Evolutionary conservation across 805 yeast genomes (phyloP).

Genomic region (Cyberlindnera veronae): DNA sequence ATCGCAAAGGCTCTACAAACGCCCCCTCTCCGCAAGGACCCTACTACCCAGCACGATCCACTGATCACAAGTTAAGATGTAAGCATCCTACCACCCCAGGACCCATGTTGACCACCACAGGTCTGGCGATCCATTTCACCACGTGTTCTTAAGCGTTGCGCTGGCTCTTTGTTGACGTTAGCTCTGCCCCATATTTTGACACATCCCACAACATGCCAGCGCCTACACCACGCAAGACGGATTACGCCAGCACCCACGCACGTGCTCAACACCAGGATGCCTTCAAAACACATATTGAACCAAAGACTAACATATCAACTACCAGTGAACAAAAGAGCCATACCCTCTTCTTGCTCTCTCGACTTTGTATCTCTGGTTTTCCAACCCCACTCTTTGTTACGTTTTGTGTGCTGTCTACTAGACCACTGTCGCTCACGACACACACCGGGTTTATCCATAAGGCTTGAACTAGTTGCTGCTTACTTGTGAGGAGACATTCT

Average conservation of each 20-base stretch:
- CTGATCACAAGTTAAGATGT: constrained; percentile 16
- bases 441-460: too few relatives aligned
- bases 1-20: constrained; percentile 3
- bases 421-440: neutral
- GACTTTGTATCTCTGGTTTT: constrained; percentile 15
- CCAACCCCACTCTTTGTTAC: constrained; percentile 4
- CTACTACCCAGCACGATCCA: constrained; percentile 6
- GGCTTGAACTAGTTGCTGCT: neutral
- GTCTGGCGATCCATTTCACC: neutral
- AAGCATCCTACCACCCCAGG: constrained; percentile 7
- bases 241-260: neutral
- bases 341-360: constrained; percentile 12
- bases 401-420: constrained; percentile 6
- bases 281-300: too few relatives aligned
- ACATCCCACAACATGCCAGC: constrained; percentile 5
- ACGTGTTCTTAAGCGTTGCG: neutral
- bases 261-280: too few relatives aligned
- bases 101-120: neutral
- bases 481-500: constrained; percentile 8
- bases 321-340: constrained; percentile 14
- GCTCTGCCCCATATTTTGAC: constrained; percentile 5
- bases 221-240: neutral
- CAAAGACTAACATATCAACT: neutral
- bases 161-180: neutral
- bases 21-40: constrained; percentile 11